A percentile compares a stretch with the other conserved stretches of the same genome.
phyloP scores from a whole-genome alignment of 169 alveolate species.

The Plasmodium knowlesi region DNA sequence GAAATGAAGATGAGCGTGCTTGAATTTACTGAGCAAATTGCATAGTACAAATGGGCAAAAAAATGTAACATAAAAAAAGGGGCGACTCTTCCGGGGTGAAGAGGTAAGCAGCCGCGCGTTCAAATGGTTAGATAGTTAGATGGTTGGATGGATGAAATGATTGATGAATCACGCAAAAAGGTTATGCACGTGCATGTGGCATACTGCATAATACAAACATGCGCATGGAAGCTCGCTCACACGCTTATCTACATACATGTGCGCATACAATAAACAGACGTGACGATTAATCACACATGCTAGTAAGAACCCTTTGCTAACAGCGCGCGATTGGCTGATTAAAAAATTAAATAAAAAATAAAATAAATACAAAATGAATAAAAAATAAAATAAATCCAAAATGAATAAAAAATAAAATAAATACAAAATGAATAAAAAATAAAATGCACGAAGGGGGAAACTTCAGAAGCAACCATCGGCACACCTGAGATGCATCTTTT shows the following conservation, averaged over 20 bases:
- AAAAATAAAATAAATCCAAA: neutral
- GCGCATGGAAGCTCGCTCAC: neutral
- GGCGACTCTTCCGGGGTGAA: neutral
- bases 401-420: neutral
- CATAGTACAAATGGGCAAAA: slow-evolving; percentile 2
- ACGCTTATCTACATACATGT: neutral
- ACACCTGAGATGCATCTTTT: neutral
- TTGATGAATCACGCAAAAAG: neutral
- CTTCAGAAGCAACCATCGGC: neutral
- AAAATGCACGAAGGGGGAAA: neutral
- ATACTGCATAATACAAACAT: neutral
- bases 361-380: neutral
- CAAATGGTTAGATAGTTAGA: neutral
- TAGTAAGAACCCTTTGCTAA: neutral
- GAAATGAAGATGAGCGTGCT: neutral
- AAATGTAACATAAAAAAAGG: neutral
- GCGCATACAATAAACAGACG: neutral
- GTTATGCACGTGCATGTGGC: neutral
- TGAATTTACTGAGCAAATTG: neutral
- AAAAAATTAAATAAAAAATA: neutral
- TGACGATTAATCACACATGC: neutral
- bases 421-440: neutral
- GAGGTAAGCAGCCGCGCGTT: neutral
- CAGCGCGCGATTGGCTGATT: neutral
- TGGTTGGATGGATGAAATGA: neutral